A percentile compares a stretch with the other conserved stretches of the same genome.
Evolutionary conservation across 371 early-diverging fungal genomes (phyloP).

Genomic region (Mycotypha africana): DNA sequence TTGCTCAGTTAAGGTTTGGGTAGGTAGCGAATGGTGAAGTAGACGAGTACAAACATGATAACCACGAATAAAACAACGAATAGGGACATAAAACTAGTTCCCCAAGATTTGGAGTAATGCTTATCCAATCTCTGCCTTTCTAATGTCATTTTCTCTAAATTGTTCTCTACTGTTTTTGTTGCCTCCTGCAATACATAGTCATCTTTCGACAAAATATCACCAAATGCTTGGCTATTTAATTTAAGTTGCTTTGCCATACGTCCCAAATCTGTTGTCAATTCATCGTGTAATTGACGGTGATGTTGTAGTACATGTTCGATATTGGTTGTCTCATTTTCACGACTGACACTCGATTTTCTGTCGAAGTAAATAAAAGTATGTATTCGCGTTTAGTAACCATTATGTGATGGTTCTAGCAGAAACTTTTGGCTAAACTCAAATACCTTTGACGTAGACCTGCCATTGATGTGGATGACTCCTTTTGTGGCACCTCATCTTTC

Average conservation of each 20-base stretch:
- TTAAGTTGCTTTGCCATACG: slow-evolving; percentile 65
- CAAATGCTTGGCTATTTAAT: slow-evolving; percentile 55
- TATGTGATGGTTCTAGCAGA: not conserved
- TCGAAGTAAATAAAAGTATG: not conserved
- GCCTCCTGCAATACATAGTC: slow-evolving; percentile 36
- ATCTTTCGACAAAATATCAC: slow-evolving; percentile 57
- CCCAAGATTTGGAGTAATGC: slow-evolving; percentile 59
- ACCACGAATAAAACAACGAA: slow-evolving; percentile 57
- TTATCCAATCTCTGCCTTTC: slow-evolving; percentile 51
- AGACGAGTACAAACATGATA: slow-evolving; percentile 61
- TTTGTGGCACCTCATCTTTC: slow-evolving; percentile 1
- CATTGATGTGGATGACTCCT: not conserved
- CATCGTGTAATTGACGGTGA: slow-evolving; percentile 64
- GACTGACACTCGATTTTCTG: slow-evolving; percentile 4
- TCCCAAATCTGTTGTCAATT: slow-evolving; percentile 59
- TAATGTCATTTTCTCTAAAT: slow-evolving; percentile 38
- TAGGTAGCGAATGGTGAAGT: slow-evolving; percentile 63
- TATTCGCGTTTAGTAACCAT: not conserved
- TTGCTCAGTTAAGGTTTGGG: slow-evolving; percentile 60
- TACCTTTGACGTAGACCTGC: slow-evolving; percentile 10
- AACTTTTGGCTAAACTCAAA: not conserved
- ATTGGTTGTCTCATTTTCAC: slow-evolving; percentile 29
- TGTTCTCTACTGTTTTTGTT: slow-evolving; percentile 41
- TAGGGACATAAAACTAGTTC: slow-evolving; percentile 67
- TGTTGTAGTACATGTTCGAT: slow-evolving; percentile 56